Evolutionary conservation across 768 basidiomycete genomes (phyloP).

Genomic region (Pholiota conissans): DNA sequence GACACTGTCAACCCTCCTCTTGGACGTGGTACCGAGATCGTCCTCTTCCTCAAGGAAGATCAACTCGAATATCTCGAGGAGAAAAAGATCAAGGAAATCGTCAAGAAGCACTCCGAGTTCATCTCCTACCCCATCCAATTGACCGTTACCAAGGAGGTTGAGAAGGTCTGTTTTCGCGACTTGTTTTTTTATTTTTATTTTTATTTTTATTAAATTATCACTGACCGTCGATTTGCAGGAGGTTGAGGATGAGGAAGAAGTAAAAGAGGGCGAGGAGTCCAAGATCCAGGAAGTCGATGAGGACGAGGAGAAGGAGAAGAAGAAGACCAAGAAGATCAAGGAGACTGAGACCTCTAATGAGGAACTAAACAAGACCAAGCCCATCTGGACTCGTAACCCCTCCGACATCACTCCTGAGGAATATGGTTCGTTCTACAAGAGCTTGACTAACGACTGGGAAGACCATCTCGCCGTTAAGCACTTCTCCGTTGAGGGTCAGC

Average conservation of each 20-base stretch:
- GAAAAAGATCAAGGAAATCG: slow-evolving; percentile 98
- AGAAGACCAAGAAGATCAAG: slow-evolving; percentile 95
- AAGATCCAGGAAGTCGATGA: slow-evolving; percentile 86
- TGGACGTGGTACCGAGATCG: slow-evolving; percentile 92
- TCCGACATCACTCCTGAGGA: slow-evolving; percentile 91
- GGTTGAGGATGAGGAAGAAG: slow-evolving; percentile 81
- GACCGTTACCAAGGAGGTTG: slow-evolving; percentile 97
- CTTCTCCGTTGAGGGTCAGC: slow-evolving; percentile 99
- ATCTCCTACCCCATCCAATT: slow-evolving; percentile 99
- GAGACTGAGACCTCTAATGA: slow-evolving; percentile 85
- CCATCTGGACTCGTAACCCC: slow-evolving; percentile 99
- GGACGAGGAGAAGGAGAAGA: slow-evolving; percentile 83
- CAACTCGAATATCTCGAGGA: slow-evolving; percentile 99
- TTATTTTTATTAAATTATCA: background rate
- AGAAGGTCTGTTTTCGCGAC: slow-evolving; percentile 75
- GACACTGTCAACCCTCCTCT: slow-evolving; percentile 89
- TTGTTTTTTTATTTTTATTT: background rate
- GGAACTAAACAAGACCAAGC: slow-evolving; percentile 99
- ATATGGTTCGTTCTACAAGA: slow-evolving; percentile 98
- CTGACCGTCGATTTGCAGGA: slow-evolving; percentile 50
- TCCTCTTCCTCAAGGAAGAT: slow-evolving; percentile 95
- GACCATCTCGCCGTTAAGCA: slow-evolving; percentile 99
- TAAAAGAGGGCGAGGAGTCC: slow-evolving; percentile 68
- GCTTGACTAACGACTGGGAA: slow-evolving; percentile 99
- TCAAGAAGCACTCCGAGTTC: slow-evolving; percentile 99